Evolutionary conservation across 371 early-diverging fungal genomes (phyloP).

Genomic region (Mortierella polycephala): DNA sequence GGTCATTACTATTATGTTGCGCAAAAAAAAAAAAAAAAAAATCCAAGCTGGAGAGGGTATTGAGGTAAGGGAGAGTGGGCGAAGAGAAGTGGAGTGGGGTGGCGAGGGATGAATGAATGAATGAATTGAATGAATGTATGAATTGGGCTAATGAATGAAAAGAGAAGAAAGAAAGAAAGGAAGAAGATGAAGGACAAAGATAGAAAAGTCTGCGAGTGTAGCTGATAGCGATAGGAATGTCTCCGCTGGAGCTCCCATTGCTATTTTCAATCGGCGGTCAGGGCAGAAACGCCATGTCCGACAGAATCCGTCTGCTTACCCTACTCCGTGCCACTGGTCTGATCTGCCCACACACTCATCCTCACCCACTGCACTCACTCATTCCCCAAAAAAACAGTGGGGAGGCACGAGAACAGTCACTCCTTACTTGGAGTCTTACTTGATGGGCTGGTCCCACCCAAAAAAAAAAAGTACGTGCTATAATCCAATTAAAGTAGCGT

Average conservation of each 20-base stretch:
- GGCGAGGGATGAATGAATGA: not conserved
- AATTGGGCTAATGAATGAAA: not conserved
- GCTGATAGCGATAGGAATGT: not conserved
- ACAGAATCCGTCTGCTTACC: no score
- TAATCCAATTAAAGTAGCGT: slow-evolving; percentile 1
- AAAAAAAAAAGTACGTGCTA: not conserved
- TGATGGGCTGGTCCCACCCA: not conserved
- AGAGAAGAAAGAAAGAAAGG: slow-evolving; percentile 1
- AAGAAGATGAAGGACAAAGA: not conserved
- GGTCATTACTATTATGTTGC: slow-evolving; percentile 9
- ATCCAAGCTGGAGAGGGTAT: not conserved
- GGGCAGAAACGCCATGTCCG: no score
- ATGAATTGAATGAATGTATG: not conserved
- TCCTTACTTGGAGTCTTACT: no score
- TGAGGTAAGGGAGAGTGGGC: not conserved
- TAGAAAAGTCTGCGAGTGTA: not conserved
- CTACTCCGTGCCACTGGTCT: no score
- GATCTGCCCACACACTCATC: no score
- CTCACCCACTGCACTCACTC: no score
- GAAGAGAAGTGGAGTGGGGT: not conserved
- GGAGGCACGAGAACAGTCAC: not conserved
- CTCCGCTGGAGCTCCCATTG: no score
- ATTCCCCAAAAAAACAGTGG: not conserved
- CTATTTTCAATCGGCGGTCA: no score
- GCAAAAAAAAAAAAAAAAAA: not conserved